Conservation (phyloP, 139 green algal genomes). For the Diplosphaera chodatii region DNA sequence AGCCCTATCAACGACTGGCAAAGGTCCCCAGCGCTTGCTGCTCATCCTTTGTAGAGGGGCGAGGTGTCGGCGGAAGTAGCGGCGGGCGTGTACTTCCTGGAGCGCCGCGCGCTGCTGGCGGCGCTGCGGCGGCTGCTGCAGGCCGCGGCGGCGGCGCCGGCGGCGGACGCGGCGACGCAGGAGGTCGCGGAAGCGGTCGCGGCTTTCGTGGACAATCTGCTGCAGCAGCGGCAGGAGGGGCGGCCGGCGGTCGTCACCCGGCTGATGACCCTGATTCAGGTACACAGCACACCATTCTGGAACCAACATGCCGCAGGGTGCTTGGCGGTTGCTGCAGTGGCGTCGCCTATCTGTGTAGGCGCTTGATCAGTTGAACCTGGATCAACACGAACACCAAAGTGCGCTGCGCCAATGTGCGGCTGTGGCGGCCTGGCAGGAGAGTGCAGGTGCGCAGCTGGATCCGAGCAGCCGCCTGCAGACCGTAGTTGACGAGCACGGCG, state of each 20-base stretch:
- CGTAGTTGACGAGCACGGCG: slow-evolving; percentile 27
- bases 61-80: slow-evolving; percentile 42
- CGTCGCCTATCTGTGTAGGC: too few species aligned
- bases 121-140: slow-evolving; percentile 47
- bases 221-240: slow-evolving; percentile 13
- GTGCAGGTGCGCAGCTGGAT: slow-evolving; percentile 9
- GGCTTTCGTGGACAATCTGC: slow-evolving; percentile 35
- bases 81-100: slow-evolving; percentile 50
- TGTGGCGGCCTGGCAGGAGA: slow-evolving; percentile 23
- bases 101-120: slow-evolving; percentile 37
- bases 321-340: too few species aligned
- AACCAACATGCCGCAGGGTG: too few species aligned
- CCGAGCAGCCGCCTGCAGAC: slow-evolving; percentile 14
- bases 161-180: neutral
- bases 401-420: too few species aligned
- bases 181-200: slow-evolving; percentile 8
- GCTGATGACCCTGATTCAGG: slow-evolving; percentile 38
- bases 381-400: too few species aligned
- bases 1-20: too few species aligned
- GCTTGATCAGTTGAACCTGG: too few species aligned
- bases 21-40: neutral
- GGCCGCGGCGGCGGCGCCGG: slow-evolving; percentile 4
- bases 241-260: slow-evolving; percentile 31
- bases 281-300: too few species aligned
- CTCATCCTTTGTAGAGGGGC: slow-evolving; percentile 16